Evolutionary conservation across 805 yeast species (phyloP).

Genomic region (Priceomyces haplophilus): DNA sequence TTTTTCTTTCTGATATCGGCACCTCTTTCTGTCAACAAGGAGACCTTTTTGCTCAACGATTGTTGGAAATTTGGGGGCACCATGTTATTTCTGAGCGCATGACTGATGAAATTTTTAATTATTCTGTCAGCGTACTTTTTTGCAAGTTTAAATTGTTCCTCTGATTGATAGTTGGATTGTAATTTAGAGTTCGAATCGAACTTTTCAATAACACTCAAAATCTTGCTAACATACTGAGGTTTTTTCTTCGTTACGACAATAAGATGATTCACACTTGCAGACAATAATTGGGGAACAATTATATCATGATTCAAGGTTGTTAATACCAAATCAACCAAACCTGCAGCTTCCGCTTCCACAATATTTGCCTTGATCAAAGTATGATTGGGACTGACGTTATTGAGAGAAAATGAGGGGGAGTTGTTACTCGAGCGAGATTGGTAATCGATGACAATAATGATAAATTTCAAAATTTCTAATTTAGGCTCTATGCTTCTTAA

Average conservation of each 20-base stretch:
- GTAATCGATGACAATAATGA: constrained; percentile 46
- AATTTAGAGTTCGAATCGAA: constrained; percentile 59
- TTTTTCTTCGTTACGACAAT: constrained; percentile 63
- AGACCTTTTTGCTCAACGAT: constrained; percentile 26
- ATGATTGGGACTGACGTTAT: constrained; percentile 55
- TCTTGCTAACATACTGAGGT: constrained; percentile 55
- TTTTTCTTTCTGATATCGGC: constrained; percentile 41
- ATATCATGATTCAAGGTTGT: constrained; percentile 55
- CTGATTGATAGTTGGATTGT: constrained; percentile 46
- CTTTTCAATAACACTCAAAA: constrained; percentile 55
- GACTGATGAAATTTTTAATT: constrained; percentile 43
- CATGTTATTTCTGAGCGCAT: constrained; percentile 32
- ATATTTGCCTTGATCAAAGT: constrained; percentile 54
- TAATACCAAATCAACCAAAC: constrained; percentile 63
- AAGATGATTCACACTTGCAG: constrained; percentile 66
- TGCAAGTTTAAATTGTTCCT: constrained; percentile 50
- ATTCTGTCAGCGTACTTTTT: constrained; percentile 64
- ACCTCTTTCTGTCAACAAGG: constrained; percentile 32
- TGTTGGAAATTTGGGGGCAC: constrained; percentile 33
- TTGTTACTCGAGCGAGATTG: constrained; percentile 42
- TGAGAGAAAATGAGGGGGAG: constrained; percentile 43
- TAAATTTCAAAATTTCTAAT: constrained; percentile 70
- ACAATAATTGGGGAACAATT: constrained; percentile 50
- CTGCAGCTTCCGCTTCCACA: constrained; percentile 70
- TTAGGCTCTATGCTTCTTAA: constrained; percentile 55